These are phyloP conservation scores for Capronia americana DNA, from an alignment of 2,329 filamentous ascomycete species.

Conservation along the genomic window DNA sequence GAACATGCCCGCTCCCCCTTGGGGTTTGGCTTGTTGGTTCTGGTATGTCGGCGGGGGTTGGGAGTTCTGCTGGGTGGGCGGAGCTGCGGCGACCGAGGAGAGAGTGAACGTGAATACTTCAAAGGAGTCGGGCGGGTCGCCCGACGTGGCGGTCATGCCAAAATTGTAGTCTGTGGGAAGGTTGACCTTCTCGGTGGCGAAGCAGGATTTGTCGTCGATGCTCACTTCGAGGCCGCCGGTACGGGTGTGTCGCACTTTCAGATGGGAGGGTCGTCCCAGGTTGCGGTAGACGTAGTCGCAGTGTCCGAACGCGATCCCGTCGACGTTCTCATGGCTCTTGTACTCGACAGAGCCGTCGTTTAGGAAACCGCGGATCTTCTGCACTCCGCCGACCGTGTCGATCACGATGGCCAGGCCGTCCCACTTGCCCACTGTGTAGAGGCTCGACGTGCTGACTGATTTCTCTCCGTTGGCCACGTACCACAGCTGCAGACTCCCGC, in stretches of 20 bases:
- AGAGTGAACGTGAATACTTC: conserved; percentile 88
- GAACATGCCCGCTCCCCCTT: conserved; percentile 37
- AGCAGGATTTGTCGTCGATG: conserved; percentile 81
- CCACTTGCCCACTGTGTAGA: conserved; percentile 84
- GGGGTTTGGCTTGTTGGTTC: conserved; percentile 43
- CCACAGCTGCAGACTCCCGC: conserved; percentile 94
- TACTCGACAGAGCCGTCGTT: conserved; percentile 89
- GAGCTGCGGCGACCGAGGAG: conserved; percentile 43
- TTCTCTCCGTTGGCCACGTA: conserved; percentile 73
- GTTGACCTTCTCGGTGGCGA: conserved; percentile 65
- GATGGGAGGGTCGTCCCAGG: conserved; percentile 78
- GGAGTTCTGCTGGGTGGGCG: conserved; percentile 43
- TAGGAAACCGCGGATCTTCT: conserved; percentile 86
- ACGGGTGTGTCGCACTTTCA: conserved; percentile 74
- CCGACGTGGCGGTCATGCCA: conserved; percentile 84
- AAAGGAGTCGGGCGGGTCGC: conserved; percentile 91
- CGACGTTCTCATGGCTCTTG: conserved; percentile 75
- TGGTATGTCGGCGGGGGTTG: conserved; percentile 44
- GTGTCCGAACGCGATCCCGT: conserved; percentile 88
- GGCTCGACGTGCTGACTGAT: conserved; percentile 72
- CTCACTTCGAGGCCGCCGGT: conserved; percentile 72
- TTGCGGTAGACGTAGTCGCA: conserved; percentile 93
- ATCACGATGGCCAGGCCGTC: conserved; percentile 89
- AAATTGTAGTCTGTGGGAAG: conserved; percentile 83
- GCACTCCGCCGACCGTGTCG: conserved; percentile 77